phyloP scores from a whole-genome alignment of 2,329 filamentous ascomycete species.

The Ceratocystis lukuohia region DNA sequence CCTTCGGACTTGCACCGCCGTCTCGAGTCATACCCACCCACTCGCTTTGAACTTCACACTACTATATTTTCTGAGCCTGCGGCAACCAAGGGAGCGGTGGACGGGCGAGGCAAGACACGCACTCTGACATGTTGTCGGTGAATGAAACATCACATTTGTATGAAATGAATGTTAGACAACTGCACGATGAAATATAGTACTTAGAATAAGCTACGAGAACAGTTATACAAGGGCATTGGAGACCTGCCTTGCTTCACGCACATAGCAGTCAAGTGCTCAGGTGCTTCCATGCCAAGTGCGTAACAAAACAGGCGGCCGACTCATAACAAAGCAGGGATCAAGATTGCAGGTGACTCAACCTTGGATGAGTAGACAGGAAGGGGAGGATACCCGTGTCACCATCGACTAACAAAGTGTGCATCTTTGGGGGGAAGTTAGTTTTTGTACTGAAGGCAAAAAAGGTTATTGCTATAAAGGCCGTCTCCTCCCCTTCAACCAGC shows the following conservation, averaged over 20 bases:
- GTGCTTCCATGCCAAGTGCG: background rate
- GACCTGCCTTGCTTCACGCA: background rate
- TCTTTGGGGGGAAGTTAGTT: background rate
- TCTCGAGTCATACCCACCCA: constrained; percentile 15
- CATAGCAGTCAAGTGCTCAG: background rate
- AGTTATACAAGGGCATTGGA: background rate
- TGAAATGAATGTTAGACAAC: background rate
- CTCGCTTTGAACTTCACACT: background rate
- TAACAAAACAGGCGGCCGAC: background rate
- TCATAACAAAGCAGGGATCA: constrained; percentile 13
- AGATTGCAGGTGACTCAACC: constrained; percentile 18
- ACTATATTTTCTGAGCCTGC: background rate
- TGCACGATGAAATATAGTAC: background rate
- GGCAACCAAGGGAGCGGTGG: background rate
- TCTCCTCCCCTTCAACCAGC: no score
- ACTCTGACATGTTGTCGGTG: background rate
- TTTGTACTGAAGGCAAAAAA: background rate
- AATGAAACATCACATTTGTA: background rate
- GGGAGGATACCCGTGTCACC: background rate
- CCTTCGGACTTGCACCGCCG: constrained; percentile 17
- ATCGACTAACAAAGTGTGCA: background rate
- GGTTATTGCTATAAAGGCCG: no score
- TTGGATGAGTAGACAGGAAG: background rate
- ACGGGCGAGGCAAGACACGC: background rate
- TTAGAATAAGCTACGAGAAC: background rate